Evolutionary conservation across 208 protist species (phyloP), one percentile per base, ranked within the genome.

Genomic region (Wallacemonas sp.): DNA sequence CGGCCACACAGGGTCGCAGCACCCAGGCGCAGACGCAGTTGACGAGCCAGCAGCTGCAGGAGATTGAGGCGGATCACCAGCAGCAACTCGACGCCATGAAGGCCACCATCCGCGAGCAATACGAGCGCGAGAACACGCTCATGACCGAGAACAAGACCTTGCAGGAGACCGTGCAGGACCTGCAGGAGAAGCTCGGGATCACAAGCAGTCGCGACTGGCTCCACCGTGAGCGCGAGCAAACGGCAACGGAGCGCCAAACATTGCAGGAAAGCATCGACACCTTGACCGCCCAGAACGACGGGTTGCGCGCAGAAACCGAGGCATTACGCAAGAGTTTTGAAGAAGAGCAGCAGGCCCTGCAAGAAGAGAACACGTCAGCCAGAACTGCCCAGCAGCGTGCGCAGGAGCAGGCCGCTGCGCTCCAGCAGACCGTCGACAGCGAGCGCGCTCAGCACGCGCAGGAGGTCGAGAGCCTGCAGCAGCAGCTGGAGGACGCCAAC

Each of bases 51-150:
- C 82, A 76, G 12, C 62, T 85, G 16, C 75, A 78, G n/a, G 81
- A 87, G 41, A 61, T 87, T 10, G 81, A 91, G 57, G 54, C 55
- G 1, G 75, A 85, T 48, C 84, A 91, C 49, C 84, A 84, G 18
- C 81, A 91, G 64, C 84, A 91, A 45, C 73, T 91, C 11, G 41
- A 79, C 10, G 84, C 78, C 23, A 71, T 91, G 57, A 87, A 86
- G 57, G 54, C 78, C 18, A 86, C 84, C 10, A 80, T 91, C 44
- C 71, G 77, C 16, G 61, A 79, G 2, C 65, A 83, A 31, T 81
- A 72, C 68, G 74, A 81, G 46, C 55, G 70, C n/a, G 84, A 90
- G 52, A 75, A 61, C 16, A 61, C 74, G 28, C 55, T 79, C 2
- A 59, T 77, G 12, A 42, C 67, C 1, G 48, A 80, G 72, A 79